These are phyloP conservation scores for Arabidopsis suecica DNA, from an alignment of 345 rosid species.

Conservation along the genomic window DNA sequence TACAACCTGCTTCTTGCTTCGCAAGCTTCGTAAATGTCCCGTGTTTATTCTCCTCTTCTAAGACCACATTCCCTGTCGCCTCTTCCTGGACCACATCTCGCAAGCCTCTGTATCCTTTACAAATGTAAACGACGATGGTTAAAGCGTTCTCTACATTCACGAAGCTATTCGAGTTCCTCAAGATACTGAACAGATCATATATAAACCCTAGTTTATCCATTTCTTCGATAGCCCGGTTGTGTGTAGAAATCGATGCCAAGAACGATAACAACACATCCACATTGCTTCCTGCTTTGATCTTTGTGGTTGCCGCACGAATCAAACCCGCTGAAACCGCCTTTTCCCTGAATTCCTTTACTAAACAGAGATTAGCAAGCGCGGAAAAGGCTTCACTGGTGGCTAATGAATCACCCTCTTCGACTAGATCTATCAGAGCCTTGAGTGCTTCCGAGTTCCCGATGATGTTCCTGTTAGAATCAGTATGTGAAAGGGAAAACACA, in stretches of 20 bases:
- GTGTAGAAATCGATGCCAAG: constrained; percentile 52
- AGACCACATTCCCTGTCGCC: constrained; percentile 34
- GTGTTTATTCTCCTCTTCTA: constrained; percentile 48
- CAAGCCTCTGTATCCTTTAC: constrained; percentile 39
- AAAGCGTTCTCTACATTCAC: constrained; percentile 56
- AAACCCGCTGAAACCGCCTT: constrained; percentile 53
- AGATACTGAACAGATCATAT: constrained; percentile 50
- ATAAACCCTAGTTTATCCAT: constrained; percentile 52
- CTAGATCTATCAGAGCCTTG: constrained; percentile 52
- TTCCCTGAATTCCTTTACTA: constrained; percentile 42
- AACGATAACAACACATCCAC: constrained; percentile 56
- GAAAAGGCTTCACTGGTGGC: constrained; percentile 54
- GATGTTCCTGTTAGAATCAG: constrained; percentile 38
- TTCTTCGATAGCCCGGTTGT: constrained; percentile 48
- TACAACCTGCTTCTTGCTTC: constrained; percentile 51
- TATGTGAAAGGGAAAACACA: constrained; percentile 47
- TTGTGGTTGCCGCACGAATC: constrained; percentile 46
- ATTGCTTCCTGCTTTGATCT: constrained; percentile 46
- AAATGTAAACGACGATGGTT: constrained; percentile 53
- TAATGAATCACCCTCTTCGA: constrained; percentile 51
- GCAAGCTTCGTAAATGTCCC: constrained; percentile 53
- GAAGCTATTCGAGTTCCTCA: constrained; percentile 46
- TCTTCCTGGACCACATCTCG: not conserved
- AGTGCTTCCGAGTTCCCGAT: constrained; percentile 62
- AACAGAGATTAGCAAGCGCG: constrained; percentile 54